A percentile compares a stretch with the other conserved stretches of the same genome.
These are phyloP conservation scores for Aspergillus sclerotiicarbonarius DNA, from an alignment of 495 filamentous ascomycete genomes.

Conservation along the genomic window DNA sequence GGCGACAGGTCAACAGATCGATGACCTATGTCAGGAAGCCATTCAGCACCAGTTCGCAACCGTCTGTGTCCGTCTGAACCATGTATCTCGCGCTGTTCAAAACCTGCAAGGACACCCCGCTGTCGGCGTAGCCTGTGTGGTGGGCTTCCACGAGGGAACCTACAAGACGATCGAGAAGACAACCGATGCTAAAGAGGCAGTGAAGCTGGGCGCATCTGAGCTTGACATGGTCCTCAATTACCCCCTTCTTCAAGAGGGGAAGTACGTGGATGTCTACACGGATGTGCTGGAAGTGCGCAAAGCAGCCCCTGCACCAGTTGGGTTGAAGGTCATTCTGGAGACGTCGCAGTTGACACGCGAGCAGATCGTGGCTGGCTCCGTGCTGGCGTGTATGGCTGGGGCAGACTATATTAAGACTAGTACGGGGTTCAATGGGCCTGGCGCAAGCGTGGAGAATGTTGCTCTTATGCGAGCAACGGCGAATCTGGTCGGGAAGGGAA, in stretches of 20 bases:
- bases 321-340: constrained; percentile 67
- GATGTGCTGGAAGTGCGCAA: constrained; percentile 57
- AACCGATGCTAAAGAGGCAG: constrained; percentile 54
- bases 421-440: constrained; percentile 63
- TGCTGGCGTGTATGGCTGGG: constrained; percentile 57
- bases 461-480: constrained; percentile 53
- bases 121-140: constrained; percentile 59
- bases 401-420: constrained; percentile 70
- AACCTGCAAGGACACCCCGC: constrained; percentile 46
- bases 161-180: constrained; percentile 51
- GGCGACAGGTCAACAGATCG: constrained; percentile 53
- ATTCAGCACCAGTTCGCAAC: constrained; percentile 55
- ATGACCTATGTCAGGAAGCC: constrained; percentile 64
- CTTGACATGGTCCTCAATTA: constrained; percentile 70
- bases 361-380: constrained; percentile 58
- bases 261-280: constrained; percentile 52
- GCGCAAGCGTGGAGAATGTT: constrained; percentile 56
- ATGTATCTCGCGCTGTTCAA: constrained; percentile 52
- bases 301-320: constrained; percentile 45
- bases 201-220: constrained; percentile 58
- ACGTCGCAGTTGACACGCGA: constrained; percentile 54
- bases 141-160: constrained; percentile 67
- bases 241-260: constrained; percentile 45
- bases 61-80: constrained; percentile 57
- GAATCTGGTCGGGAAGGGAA: constrained; percentile 35